phyloP scores from a whole-genome alignment of 2,329 filamentous ascomycete genomes.

The Verticillium zaregamsianum region DNA sequence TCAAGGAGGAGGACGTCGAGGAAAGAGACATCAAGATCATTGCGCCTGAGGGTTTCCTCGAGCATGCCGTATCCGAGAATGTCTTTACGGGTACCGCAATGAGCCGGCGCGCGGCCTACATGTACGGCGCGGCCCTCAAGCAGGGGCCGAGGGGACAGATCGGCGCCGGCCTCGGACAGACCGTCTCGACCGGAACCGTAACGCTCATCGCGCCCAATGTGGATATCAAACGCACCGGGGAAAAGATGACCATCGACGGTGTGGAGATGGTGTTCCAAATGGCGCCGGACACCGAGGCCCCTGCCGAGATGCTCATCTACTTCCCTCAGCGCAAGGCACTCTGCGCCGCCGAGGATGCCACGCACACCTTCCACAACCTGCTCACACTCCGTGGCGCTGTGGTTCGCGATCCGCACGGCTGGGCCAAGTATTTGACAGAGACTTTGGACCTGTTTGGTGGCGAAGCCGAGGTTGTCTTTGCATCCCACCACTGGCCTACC shows the following conservation, averaged over 20 bases:
- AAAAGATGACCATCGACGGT: conserved; percentile 26
- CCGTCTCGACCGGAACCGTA: conserved; percentile 23
- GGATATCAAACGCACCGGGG: conserved; percentile 24
- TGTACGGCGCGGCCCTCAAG: conserved; percentile 31
- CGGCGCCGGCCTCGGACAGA: conserved; percentile 30
- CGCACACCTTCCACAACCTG: conserved; percentile 36
- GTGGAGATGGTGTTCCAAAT: conserved; percentile 34
- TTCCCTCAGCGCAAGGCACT: conserved; percentile 32
- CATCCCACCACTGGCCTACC: conserved; percentile 37
- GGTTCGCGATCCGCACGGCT: conserved; percentile 34
- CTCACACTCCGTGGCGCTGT: conserved; percentile 31
- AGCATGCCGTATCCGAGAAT: conserved; percentile 32
- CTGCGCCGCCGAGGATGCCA: conserved; percentile 32
- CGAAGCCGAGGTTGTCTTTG: conserved; percentile 28
- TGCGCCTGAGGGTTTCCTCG: conserved; percentile 33
- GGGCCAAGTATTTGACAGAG: conserved; percentile 32
- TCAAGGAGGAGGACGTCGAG: conserved; percentile 12
- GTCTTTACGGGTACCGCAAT: conserved; percentile 33
- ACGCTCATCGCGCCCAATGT: conserved; percentile 29
- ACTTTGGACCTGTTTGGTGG: conserved; percentile 27
- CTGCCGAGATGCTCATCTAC: conserved; percentile 35
- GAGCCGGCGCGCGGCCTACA: conserved; percentile 29
- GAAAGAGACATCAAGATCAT: conserved; percentile 18
- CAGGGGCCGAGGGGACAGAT: conserved; percentile 27
- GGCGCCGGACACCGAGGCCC: conserved; percentile 35